Evolutionary conservation across 257 asterid species (phyloP).

Genomic region (Solanum neorickii): DNA sequence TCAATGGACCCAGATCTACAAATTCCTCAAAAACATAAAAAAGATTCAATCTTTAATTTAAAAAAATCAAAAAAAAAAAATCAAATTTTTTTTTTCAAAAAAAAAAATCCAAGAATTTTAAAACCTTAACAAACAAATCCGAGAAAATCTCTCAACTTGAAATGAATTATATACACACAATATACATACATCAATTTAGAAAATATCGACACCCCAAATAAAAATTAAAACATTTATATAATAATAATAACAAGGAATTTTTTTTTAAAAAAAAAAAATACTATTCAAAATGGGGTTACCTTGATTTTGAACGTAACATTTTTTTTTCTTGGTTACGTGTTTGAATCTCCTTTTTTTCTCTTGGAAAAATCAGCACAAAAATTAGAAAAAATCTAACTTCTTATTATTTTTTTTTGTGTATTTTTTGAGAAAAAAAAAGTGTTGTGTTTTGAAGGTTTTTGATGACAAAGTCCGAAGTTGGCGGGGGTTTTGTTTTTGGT

Average conservation of each 20-base stretch:
- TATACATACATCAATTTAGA: not conserved
- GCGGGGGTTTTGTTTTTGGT: slow-evolving; percentile 27
- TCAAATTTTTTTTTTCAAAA: not conserved
- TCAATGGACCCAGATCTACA: slow-evolving; percentile 46
- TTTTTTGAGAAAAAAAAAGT: not conserved
- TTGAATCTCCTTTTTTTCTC: not conserved
- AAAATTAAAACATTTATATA: not conserved
- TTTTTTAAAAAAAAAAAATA: not conserved
- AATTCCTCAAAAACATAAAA: not conserved
- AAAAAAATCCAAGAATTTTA: not conserved
- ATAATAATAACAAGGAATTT: not conserved
- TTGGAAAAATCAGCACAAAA: not conserved
- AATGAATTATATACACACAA: not conserved
- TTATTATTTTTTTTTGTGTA: not conserved
- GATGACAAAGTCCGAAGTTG: slow-evolving; percentile 43
- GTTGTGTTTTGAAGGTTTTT: not conserved
- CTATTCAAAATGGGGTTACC: not conserved
- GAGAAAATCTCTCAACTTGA: not conserved
- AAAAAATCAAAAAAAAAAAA: not conserved
- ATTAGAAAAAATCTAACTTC: not conserved
- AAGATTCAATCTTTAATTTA: not conserved
- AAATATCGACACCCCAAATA: not conserved
- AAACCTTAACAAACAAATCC: not conserved
- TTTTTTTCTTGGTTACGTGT: not conserved
- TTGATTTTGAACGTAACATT: slow-evolving; percentile 6